These are phyloP conservation scores for Albifimbria verrucaria DNA, from an alignment of 2,329 filamentous ascomycete species.

Conservation along the genomic window DNA sequence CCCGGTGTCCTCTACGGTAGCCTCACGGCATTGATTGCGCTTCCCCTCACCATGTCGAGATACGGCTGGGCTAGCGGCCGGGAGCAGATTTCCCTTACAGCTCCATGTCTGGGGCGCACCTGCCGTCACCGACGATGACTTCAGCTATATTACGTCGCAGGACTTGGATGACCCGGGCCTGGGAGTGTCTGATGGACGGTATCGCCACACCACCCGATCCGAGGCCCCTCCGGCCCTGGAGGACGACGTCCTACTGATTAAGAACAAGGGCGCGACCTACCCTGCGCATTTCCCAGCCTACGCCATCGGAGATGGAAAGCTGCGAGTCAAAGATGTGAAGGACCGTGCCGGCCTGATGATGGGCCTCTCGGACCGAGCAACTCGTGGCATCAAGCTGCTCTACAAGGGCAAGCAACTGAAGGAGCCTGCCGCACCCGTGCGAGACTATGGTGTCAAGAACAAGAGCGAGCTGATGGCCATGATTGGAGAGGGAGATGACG, in stretches of 20 bases:
- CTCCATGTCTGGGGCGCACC: slow-evolving; percentile 47
- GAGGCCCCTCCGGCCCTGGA: slow-evolving; percentile 40
- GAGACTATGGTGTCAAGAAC: slow-evolving; percentile 61
- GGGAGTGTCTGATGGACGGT: slow-evolving; percentile 33
- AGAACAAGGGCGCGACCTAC: slow-evolving; percentile 63
- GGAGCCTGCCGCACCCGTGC: slow-evolving; percentile 54
- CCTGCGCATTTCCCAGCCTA: slow-evolving; percentile 72
- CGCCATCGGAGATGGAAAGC: slow-evolving; percentile 70
- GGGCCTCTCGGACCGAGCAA: slow-evolving; percentile 53
- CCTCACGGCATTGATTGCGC: slow-evolving; percentile 44
- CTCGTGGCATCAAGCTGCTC: slow-evolving; percentile 59
- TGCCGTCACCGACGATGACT: slow-evolving; percentile 72
- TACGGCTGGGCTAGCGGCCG: slow-evolving; percentile 47
- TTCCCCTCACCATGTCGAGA: slow-evolving; percentile 52
- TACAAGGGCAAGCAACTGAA: slow-evolving; percentile 73
- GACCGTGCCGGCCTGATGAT: slow-evolving; percentile 66
- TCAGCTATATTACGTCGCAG: slow-evolving; percentile 77
- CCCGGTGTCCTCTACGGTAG: slow-evolving; percentile 48
- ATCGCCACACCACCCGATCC: slow-evolving; percentile 36
- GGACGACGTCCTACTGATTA: slow-evolving; percentile 69
- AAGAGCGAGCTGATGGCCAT: slow-evolving; percentile 55
- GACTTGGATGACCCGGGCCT: slow-evolving; percentile 53
- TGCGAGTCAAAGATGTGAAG: slow-evolving; percentile 63
- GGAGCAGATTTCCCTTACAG: slow-evolving; percentile 51
- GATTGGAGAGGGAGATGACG: slow-evolving; percentile 35